phyloP scores from a whole-genome alignment of 139 green algal genomes.

The Picochlorum sp. region DNA sequence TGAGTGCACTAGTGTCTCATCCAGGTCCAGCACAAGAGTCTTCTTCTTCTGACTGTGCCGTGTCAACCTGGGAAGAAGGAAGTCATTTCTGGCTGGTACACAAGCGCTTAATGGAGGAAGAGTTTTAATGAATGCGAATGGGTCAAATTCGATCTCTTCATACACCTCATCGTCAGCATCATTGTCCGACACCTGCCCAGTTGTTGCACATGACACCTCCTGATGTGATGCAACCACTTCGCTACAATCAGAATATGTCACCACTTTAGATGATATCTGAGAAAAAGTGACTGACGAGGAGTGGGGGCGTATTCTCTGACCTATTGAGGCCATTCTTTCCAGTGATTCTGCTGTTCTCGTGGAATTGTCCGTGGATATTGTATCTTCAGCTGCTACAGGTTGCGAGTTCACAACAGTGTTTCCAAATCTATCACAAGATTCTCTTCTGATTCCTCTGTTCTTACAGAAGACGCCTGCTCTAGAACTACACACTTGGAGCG shows the following conservation, averaged over 20 bases:
- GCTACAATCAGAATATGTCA: no score
- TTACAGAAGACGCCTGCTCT: no score
- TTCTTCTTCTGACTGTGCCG: conserved; percentile 27
- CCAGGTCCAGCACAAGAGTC: conserved; percentile 89
- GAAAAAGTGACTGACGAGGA: not conserved
- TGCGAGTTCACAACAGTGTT: not conserved
- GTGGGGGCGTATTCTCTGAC: not conserved
- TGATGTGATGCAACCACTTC: no score
- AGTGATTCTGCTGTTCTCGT: conserved; percentile 13
- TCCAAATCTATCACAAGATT: not conserved
- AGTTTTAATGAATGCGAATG: conserved; percentile 66
- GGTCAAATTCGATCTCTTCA: conserved; percentile 63
- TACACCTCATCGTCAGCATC: conserved; percentile 32
- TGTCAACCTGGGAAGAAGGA: conserved; percentile 38
- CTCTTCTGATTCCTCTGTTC: not conserved
- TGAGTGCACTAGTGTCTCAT: conserved; percentile 95
- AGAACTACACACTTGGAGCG: no score
- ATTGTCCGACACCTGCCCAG: no score
- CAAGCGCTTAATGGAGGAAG: conserved; percentile 48
- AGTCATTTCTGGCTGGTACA: conserved; percentile 22
- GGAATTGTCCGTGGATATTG: conserved; percentile 13
- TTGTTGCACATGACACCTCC: no score
- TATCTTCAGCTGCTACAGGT: conserved; percentile 3
- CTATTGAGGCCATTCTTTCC: not conserved
- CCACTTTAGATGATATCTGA: not conserved